Evolutionary conservation across 768 basidiomycete species (phyloP).

Genomic region (Leccinum disarticulatum): DNA sequence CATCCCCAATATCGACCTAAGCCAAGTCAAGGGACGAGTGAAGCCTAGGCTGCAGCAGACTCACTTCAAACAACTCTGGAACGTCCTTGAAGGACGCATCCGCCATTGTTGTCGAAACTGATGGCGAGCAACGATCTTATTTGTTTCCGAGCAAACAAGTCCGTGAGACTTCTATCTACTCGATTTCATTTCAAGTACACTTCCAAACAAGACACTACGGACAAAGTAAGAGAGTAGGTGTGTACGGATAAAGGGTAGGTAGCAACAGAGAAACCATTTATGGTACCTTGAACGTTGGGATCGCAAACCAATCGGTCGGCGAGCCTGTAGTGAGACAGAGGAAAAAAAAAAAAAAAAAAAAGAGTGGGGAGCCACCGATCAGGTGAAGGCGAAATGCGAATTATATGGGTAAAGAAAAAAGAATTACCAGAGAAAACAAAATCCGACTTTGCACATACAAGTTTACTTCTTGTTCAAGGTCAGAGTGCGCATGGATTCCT

Average conservation of each 20-base stretch:
- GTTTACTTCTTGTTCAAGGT: constrained; percentile 53
- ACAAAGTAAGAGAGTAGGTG: not conserved
- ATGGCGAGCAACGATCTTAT: not conserved
- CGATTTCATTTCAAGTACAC: constrained; percentile 12
- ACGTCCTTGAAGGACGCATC: constrained; percentile 88
- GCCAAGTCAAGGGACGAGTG: constrained; percentile 3
- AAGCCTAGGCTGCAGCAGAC: constrained; percentile 14
- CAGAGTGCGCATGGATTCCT: constrained; percentile 70
- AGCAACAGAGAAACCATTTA: constrained; percentile 2
- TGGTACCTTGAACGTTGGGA: constrained; percentile 2
- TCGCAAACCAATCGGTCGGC: constrained; percentile 13
- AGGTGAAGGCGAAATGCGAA: not conserved
- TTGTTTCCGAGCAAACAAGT: constrained; percentile 31
- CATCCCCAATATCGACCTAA: constrained; percentile 88
- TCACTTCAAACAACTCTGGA: constrained; percentile 94
- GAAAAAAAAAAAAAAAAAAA: not conserved
- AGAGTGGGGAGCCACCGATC: constrained; percentile 17
- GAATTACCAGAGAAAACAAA: not conserved
- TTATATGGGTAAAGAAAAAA: constrained; percentile 15
- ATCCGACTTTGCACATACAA: not conserved
- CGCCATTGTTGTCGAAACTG: constrained; percentile 40
- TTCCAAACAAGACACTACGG: constrained; percentile 16
- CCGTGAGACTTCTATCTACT: constrained; percentile 11
- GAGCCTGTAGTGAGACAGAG: constrained; percentile 4
- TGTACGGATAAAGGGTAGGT: constrained; percentile 17